phyloP scores from a whole-genome alignment of 2,329 filamentous ascomycete genomes.

The Stenocarpella maydis region DNA sequence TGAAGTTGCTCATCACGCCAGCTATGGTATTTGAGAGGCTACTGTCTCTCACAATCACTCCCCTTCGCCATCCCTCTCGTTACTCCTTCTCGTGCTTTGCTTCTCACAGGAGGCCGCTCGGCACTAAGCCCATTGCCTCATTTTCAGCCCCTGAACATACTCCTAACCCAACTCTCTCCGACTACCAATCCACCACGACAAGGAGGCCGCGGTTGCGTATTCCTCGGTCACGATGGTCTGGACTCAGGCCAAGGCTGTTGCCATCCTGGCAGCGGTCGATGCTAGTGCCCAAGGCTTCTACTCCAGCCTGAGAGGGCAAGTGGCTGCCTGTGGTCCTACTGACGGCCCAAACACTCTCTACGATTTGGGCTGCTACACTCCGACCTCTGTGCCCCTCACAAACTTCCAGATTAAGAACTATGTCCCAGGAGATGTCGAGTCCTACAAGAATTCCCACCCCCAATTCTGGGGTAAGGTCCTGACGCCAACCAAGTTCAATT shows the following conservation, averaged over 20 bases:
- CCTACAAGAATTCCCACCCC: background rate
- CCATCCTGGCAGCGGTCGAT: conserved; percentile 11
- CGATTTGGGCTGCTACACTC: conserved; percentile 1
- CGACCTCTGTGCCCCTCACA: background rate
- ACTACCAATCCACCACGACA: background rate
- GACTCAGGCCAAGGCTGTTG: background rate
- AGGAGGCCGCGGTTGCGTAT: background rate
- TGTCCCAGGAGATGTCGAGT: background rate
- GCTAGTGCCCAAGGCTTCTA: conserved; percentile 13
- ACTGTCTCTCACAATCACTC: background rate
- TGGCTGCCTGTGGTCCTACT: background rate
- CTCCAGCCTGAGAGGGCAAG: background rate
- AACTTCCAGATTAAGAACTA: background rate
- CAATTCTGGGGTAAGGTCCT: background rate
- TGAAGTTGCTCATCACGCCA: background rate
- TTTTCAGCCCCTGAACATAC: background rate
- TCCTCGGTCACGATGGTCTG: background rate
- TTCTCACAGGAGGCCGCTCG: background rate
- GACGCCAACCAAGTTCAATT: background rate
- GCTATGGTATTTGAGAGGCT: background rate
- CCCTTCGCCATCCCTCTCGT: background rate
- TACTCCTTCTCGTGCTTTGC: background rate
- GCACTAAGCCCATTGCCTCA: background rate
- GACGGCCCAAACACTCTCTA: background rate
- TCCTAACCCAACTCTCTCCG: no score